Evolutionary conservation across 192 early-diverging fungal genomes (phyloP), one percentile per base, ranked within the genome.

Genomic region (Linnemannia exigua): DNA sequence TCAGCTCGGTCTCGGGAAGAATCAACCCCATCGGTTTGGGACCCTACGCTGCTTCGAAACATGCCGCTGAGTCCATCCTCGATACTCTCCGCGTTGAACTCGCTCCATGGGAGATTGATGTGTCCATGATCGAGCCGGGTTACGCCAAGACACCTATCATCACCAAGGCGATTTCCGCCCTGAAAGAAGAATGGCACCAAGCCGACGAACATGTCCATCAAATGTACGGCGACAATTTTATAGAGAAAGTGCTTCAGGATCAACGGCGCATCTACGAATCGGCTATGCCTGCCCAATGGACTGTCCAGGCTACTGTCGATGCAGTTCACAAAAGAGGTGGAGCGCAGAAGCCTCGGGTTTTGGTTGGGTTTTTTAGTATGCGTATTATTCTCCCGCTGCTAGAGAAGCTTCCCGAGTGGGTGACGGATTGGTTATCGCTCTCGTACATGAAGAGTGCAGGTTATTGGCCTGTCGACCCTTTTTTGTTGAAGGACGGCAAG

Each of bases 111-210:
- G 77, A 84, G 52, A 84, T 84, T 48, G 75, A 84, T 41, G 68
- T 84, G 22, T 51, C 76, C 12, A 78, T 84, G 81, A 84, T 84
- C 33, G 81, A 84, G 67, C 70, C 81, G 1, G 68, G 68, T 33
- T 70, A 38, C 38, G 68, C 68, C 16, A 70, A 70, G 36, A 70
- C 68, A 3, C 68, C 68, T 15, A 1, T 70, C 22, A 37, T 70
- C 68, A 41, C 36, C 68, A 70, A 70, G n/a, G 19, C 38, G 31
- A n/a, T 31, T 5, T 36, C 19, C 15, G 33, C 68, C 19, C 20
- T 70, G 3, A 36, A 70, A 20, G 5, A 70, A 15, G 31, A 36
- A 7, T 70, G 68, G 68, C 8, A 31, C 0, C 25, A 63, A 11
- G 58, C 58, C 0, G 58, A 31, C 3, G 14, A 11, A 3, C n/a